phyloP scores from a whole-genome alignment of 225 moss, liverwort and hornwort species.

The Anthoceros angustus region DNA sequence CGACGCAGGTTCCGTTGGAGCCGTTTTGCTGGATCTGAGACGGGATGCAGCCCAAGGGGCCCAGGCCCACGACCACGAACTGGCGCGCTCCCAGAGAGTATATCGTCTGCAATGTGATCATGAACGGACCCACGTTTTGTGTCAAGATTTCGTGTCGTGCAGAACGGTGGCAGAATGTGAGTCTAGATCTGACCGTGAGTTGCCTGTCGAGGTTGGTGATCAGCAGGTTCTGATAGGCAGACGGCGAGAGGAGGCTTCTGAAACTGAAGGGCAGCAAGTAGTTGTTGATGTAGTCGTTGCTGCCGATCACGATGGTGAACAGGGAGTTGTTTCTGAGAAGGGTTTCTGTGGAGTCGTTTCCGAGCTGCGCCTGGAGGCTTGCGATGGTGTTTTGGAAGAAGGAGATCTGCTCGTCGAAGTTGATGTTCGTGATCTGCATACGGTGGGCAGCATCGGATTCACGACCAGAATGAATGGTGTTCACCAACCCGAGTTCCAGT shows the following conservation, averaged over 20 bases:
- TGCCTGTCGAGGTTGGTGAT: not conserved
- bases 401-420: not conserved
- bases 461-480: too few relatives aligned
- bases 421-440: not conserved
- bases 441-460: not conserved
- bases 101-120: not conserved
- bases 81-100: not conserved
- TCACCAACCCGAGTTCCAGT: not conserved
- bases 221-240: not conserved
- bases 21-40: not conserved
- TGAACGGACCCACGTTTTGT: not conserved
- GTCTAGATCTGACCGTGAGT: not conserved
- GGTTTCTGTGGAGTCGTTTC: not conserved
- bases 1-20: slow-evolving; percentile 2
- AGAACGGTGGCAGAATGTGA: not conserved
- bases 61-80: not conserved
- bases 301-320: not conserved
- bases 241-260: not conserved
- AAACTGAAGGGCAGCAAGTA: not conserved
- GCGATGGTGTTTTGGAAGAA: not conserved
- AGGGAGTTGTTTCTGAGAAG: not conserved
- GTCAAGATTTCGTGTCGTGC: not conserved
- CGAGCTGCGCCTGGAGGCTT: not conserved
- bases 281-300: slow-evolving; percentile 4
- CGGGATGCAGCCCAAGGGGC: not conserved